A percentile compares a stretch with the other conserved stretches of the same genome.
Conservation (phyloP, 805 yeast species). For the Starmera amethionina region DNA sequence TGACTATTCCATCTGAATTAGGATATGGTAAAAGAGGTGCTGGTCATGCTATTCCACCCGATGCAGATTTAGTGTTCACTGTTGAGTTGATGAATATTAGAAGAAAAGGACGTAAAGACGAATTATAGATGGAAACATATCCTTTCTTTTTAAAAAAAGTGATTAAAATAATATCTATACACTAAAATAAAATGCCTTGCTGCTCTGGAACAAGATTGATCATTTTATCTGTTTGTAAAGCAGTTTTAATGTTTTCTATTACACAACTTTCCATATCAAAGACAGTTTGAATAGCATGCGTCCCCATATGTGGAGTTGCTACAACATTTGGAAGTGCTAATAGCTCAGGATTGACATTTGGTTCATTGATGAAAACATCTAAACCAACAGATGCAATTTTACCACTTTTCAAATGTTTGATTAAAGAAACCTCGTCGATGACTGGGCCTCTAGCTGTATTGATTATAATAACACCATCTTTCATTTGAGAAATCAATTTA, state of each 20-base stretch:
- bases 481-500: conserved; percentile 25
- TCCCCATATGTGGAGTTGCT: conserved; percentile 50
- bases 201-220: conserved; percentile 47
- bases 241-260: conserved; percentile 28
- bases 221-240: conserved; percentile 36
- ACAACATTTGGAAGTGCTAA: conserved; percentile 27
- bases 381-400: conserved; percentile 42
- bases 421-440: conserved; percentile 38
- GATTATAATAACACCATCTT: conserved; percentile 35
- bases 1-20: conserved; percentile 68
- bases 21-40: conserved; percentile 75
- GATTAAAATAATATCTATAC: not conserved
- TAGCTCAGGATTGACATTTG: conserved; percentile 20
- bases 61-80: conserved; percentile 59
- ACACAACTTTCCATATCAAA: conserved; percentile 30
- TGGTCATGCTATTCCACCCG: conserved; percentile 70
- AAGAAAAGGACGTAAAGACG: conserved; percentile 16
- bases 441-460: conserved; percentile 49
- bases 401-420: conserved; percentile 30
- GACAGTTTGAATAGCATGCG: conserved; percentile 36
- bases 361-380: conserved; percentile 50
- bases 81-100: conserved; percentile 54
- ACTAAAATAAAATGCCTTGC: conserved; percentile 3
- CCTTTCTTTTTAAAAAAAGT: no score
- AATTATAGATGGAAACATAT: not conserved